phyloP scores from a whole-genome alignment of 768 basidiomycete species.

The Holtermannia corniformis region DNA sequence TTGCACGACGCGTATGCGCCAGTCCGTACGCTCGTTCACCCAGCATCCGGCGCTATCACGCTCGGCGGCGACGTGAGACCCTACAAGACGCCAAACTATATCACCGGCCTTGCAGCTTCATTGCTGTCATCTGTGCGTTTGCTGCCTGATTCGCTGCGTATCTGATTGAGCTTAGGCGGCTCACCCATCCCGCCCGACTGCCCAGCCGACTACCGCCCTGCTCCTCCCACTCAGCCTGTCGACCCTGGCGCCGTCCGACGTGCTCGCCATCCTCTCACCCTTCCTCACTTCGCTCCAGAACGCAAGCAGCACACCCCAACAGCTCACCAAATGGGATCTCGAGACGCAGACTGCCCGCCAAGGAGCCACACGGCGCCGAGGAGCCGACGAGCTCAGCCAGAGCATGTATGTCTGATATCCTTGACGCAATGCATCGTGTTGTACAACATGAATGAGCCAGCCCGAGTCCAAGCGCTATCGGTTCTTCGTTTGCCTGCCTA shows the following conservation, averaged over 20 bases:
- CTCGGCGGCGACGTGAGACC: not conserved
- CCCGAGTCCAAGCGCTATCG: too few species aligned
- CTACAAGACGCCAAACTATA: not conserved
- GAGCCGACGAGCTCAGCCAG: not conserved
- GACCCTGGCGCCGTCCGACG: not conserved
- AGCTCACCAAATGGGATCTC: not conserved
- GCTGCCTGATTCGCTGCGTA: not conserved
- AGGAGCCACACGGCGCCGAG: not conserved
- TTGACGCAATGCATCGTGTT: not conserved
- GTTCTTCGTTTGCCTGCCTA: constrained; percentile 12
- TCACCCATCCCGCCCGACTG: too few species aligned
- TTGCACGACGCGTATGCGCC: not conserved
- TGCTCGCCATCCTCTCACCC: not conserved
- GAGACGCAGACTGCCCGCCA: not conserved
- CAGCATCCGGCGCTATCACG: not conserved
- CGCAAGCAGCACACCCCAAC: too few species aligned
- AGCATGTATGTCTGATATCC: not conserved
- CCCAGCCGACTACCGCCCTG: too few species aligned
- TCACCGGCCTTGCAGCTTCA: not conserved
- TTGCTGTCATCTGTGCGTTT: not conserved
- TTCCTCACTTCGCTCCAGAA: not conserved
- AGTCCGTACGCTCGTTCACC: not conserved
- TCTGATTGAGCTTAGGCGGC: not conserved
- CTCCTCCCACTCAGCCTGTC: not conserved
- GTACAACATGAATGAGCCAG: not conserved